Base-by-base conservation (phyloP, 2,329 filamentous ascomycete species). In the Fusarium neocosmosporiellum region DNA sequence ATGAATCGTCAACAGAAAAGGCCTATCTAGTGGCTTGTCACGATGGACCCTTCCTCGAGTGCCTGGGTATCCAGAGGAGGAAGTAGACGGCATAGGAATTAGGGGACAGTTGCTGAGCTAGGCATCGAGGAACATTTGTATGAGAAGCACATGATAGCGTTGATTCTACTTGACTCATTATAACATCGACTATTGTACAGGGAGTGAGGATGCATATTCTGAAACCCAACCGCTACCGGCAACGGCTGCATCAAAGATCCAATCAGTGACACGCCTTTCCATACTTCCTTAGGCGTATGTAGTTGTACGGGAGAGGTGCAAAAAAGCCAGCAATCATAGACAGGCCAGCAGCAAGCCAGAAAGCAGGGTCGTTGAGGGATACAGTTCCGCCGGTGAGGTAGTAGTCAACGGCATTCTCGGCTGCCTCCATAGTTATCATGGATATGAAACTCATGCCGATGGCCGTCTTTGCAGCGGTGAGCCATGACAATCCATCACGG, bases 401-500 rank as follows among this genome's bases (percentile, higher is more conserved):
- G 65, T 86, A 89, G 67, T 90, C 88, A 5, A 90, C 87, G 0
- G 80, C 67, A 69, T 90, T 90, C 72, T 89, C 85, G 0, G 85
- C 87, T 4, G 82, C 69, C 74, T 90, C 88, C 88, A 90, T 90
- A 0, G 88, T 86, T 2, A 89, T 11, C 88, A 90, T 90, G 0
- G 88, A 89, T 11, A 89, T 85, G 55, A 89, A 78, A 65, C 88
- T 89, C 88, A 90, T 90, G 1, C 88, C 88, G 24, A 85, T 84
- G 0, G 88, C 88, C 0, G 88, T 89, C 50, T 81, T 85, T 4
- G 81, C 82, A 0, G 88, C 88, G 1, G 73, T 74, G 0, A 74
- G 64, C 87, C 86, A 89, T 0, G 85, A 70, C 0, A 90, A 78
- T 9, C 79, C 75, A 61, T 90, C 88, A 2, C 80, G 81, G 1